These are phyloP conservation scores for Carallia pectinifolia DNA, from an alignment of 345 rosid species.

Conservation along the genomic window DNA sequence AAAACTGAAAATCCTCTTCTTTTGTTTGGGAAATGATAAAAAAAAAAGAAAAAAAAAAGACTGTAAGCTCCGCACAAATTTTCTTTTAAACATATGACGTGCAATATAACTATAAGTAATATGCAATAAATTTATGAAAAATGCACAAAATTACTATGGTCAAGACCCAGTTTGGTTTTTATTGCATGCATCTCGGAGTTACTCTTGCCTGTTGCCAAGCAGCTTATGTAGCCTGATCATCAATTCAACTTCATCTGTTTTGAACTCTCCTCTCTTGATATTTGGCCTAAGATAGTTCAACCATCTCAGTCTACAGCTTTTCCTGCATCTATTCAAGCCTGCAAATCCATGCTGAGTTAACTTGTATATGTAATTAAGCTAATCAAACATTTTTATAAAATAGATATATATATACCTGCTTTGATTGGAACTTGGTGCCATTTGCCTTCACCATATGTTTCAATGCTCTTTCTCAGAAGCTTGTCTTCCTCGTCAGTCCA, in stretches of 20 bases:
- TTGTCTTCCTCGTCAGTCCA: constrained; percentile 54
- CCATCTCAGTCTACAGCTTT: constrained; percentile 19
- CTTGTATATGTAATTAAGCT: no score
- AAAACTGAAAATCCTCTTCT: no score
- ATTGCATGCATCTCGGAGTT: not conserved
- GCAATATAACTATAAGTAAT: no score
- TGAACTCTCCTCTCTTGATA: constrained; percentile 13
- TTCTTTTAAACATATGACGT: no score
- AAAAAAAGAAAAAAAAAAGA: no score
- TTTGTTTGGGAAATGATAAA: no score
- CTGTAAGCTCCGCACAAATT: no score
- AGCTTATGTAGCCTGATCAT: constrained; percentile 15
- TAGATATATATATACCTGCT: constrained; percentile 24
- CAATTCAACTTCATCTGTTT: constrained; percentile 7
- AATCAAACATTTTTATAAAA: no score
- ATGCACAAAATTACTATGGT: no score
- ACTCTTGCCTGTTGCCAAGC: constrained; percentile 10
- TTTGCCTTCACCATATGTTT: constrained; percentile 42
- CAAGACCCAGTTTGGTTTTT: no score
- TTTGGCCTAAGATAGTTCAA: constrained; percentile 18
- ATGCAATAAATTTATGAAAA: no score
- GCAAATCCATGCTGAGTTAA: not conserved
- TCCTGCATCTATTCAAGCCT: constrained; percentile 18
- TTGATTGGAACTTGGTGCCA: constrained; percentile 46
- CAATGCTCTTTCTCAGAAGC: constrained; percentile 40